A percentile compares a stretch with the other conserved stretches of the same genome.
phyloP scores from a whole-genome alignment of 208 protist genomes.

The Trypanosoma brucei region DNA sequence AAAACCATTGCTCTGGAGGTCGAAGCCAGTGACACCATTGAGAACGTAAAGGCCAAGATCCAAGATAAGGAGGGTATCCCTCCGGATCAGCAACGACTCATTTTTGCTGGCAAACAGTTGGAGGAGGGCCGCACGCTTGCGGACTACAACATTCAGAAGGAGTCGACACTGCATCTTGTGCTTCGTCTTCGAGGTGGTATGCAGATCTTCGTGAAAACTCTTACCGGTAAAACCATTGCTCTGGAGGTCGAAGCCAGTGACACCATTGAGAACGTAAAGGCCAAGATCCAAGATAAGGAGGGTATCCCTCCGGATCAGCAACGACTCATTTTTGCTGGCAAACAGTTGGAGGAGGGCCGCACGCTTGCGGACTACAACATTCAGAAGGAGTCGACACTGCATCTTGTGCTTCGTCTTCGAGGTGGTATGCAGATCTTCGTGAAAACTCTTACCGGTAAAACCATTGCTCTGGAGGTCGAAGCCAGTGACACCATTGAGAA shows the following conservation, averaged over 20 bases:
- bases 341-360: constrained; percentile 96
- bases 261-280: constrained; percentile 94
- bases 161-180: not conserved
- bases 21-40: not conserved
- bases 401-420: constrained; percentile 96
- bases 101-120: not conserved
- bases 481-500: constrained; percentile 92
- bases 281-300: constrained; percentile 99
- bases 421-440: constrained; percentile 90
- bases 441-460: constrained; percentile 94
- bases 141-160: constrained; percentile 1
- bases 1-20: constrained; percentile 96
- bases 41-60: not conserved
- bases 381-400: constrained; percentile 99
- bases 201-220: constrained; percentile 65
- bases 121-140: not conserved
- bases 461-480: constrained; percentile 91
- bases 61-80: not conserved
- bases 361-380: constrained; percentile 99
- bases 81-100: not conserved
- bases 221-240: constrained; percentile 92
- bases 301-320: constrained; percentile 94
- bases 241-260: constrained; percentile 90
- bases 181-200: constrained; percentile 1
- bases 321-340: constrained; percentile 93